Evolutionary conservation across 805 yeast genomes (phyloP), one percentile per base, ranked within the genome.

Genomic region (Kodamaea restingae): DNA sequence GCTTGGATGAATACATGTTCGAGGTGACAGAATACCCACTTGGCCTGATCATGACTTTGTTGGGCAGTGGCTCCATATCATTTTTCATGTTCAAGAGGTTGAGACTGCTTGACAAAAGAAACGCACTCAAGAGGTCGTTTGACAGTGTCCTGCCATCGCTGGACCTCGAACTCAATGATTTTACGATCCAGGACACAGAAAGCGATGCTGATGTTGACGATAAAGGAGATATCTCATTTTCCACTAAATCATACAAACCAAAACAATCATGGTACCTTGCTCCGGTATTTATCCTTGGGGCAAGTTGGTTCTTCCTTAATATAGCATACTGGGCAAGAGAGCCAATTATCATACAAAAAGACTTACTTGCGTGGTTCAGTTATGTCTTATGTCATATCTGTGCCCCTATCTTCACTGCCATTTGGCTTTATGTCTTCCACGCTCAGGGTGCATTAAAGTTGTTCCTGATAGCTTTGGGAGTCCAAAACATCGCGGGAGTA

Each of bases 371-470:
- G 1, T 78, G 85, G 83, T 55, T 71, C 32, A 75, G 77, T 25
- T 80, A 81, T 51, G 85, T 81, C 9, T 53, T 81, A 15, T 66
- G 76, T 27, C 88, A 82, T 55, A 66, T 81, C 28, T 65, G 75
- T 18, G 76, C 72, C 4, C 86, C 88, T 1, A 71, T 81, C 6
- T 55, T 80, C 44, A 77, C 83, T 0, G 76, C 81, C 1, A 67
- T 77, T 14, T 82, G 81, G 63, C 61, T 82, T 11, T 80, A 81
- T 51, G 71, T 80, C 8, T 81, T 80, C 67, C 84, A 80, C 38
- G 70, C 80, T 1, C 84, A 81, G n/a, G 85, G 84, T 0, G 75
- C 78, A 0, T 38, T 79, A 9, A 75, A 71, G 43, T 61, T 68
- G 47, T 82, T 78, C 47, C 62, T 77, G 1, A 49, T 71, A n/a